Evolutionary conservation across 106 monocot species (phyloP).

Genomic region (Dioscorea alata): DNA sequence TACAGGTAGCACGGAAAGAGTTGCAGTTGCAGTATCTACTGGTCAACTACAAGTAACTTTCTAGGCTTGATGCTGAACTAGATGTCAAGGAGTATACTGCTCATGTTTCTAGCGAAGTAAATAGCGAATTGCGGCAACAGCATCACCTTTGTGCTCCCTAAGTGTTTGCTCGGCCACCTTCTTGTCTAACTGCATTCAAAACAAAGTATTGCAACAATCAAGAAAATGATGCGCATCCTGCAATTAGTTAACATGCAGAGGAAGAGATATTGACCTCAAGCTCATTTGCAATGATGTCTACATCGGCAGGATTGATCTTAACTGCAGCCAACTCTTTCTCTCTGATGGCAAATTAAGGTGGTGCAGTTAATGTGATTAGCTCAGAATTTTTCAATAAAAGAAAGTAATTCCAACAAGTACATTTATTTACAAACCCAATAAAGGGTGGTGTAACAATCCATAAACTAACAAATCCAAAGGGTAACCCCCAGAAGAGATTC

Average conservation of each 20-base stretch:
- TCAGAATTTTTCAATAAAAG: neutral
- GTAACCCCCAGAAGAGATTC: too few species aligned
- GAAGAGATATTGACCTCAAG: conserved; percentile 55
- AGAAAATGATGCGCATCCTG: neutral
- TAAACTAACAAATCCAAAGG: neutral
- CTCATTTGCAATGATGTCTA: conserved; percentile 88
- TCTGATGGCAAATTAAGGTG: conserved; percentile 23
- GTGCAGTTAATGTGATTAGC: neutral
- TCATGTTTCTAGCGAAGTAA: conserved; percentile 39
- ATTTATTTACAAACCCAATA: too few species aligned
- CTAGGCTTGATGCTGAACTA: too few species aligned
- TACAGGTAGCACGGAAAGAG: neutral
- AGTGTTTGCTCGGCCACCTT: conserved; percentile 86
- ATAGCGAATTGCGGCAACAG: conserved; percentile 69
- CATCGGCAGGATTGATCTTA: conserved; percentile 72
- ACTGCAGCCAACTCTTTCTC: conserved; percentile 96
- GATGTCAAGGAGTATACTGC: too few species aligned
- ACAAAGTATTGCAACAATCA: neutral
- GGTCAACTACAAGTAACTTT: neutral
- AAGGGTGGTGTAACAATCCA: too few species aligned
- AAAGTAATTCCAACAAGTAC: too few species aligned
- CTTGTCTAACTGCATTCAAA: conserved; percentile 68
- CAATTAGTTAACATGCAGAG: neutral
- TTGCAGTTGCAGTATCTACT: neutral
- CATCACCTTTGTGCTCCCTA: conserved; percentile 86